Conservation (phyloP, 2,329 filamentous ascomycete genomes). For the Calonectria crousiana region DNA sequence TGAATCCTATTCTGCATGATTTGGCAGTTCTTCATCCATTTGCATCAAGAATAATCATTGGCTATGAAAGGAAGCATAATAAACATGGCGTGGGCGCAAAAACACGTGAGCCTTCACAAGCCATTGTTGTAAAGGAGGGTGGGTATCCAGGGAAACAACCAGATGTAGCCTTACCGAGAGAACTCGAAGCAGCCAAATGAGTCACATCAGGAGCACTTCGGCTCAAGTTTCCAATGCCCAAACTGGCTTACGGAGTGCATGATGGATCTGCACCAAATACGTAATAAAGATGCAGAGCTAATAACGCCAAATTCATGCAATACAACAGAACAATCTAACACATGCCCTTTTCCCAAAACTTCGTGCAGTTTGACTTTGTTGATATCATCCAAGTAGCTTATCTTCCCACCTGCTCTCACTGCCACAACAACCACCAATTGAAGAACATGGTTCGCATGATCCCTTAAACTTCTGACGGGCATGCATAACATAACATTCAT, state of each 20-base stretch:
- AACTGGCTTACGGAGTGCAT: not conserved
- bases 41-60: not conserved
- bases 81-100: not conserved
- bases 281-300: not conserved
- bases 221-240: not conserved
- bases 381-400: not conserved
- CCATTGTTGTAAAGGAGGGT: not conserved
- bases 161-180: not conserved
- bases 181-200: not conserved
- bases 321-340: not conserved
- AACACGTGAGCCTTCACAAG: not conserved
- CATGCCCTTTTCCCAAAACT: not conserved
- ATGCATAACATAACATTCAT: slow-evolving; percentile 15
- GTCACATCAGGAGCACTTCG: not conserved
- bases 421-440: not conserved
- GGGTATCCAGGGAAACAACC: not conserved
- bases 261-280: not conserved
- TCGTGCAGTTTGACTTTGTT: not conserved
- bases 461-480: not conserved
- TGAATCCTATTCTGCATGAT: not conserved
- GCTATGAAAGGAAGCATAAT: not conserved
- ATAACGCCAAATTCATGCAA: not conserved
- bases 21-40: not conserved
- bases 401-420: not conserved
- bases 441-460: not conserved